These are phyloP conservation scores for Fusarium foetens DNA, from an alignment of 2,329 filamentous ascomycete genomes.

Conservation along the genomic window DNA sequence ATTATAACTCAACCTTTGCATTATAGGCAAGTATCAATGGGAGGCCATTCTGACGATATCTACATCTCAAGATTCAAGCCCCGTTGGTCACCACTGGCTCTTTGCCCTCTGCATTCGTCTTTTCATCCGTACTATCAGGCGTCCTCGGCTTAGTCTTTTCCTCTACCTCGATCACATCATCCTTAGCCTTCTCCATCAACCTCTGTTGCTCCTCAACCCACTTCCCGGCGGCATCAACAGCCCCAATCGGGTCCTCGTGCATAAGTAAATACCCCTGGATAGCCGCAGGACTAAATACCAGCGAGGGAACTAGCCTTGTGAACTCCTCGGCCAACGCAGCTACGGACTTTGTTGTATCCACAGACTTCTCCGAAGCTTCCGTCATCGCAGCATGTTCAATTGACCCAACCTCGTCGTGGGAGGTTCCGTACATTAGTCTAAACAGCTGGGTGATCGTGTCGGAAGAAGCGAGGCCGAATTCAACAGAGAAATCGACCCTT, in stretches of 20 bases:
- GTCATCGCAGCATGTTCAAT: neutral
- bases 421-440: constrained; percentile 11
- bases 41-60: too few species aligned
- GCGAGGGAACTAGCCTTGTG: constrained; percentile 10
- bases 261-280: constrained; percentile 33
- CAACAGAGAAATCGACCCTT: constrained; percentile 16
- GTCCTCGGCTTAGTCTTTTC: too few species aligned
- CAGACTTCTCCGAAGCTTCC: neutral
- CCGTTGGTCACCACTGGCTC: too few species aligned
- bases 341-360: neutral
- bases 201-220: constrained; percentile 21
- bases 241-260: constrained; percentile 18
- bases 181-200: neutral
- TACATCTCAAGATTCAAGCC: too few species aligned
- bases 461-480: constrained; percentile 19
- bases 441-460: constrained; percentile 12
- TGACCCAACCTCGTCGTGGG: neutral
- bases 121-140: too few species aligned
- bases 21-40: too few species aligned
- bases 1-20: too few species aligned
- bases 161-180: neutral
- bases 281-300: constrained; percentile 30
- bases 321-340: constrained; percentile 13
- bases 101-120: too few species aligned
- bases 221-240: neutral